Percentiles rank a stretch among this genome's conserved stretches.
Evolutionary conservation across 1,284 basidiomycete species (phyloP).

Genomic region (Hypsizygus ulmarius): DNA sequence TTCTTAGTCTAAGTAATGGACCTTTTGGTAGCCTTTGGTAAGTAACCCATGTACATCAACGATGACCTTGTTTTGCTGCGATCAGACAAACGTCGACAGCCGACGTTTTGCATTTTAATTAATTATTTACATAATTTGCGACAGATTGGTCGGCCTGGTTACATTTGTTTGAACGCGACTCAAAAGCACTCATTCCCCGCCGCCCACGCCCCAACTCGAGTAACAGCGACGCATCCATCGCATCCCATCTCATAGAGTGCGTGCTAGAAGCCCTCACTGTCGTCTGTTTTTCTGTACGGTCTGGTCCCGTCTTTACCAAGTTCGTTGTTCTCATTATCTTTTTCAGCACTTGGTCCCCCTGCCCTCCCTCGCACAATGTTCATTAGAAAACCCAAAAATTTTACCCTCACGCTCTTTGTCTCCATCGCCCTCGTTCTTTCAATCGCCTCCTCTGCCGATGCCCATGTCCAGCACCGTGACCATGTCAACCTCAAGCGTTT

Average conservation of each 20-base stretch:
- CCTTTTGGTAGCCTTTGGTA: conserved; percentile 9
- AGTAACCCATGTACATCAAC: conserved; percentile 5
- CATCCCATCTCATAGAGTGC: conserved; percentile 9
- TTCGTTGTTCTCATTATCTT: background rate
- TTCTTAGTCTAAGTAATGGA: conserved; percentile 1
- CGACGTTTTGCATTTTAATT: conserved; percentile 1
- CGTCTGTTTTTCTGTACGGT: conserved; percentile 8
- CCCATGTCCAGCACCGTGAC: conserved; percentile 42
- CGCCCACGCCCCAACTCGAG: conserved; percentile 5
- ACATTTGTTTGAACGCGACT: background rate
- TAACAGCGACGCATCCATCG: conserved; percentile 1
- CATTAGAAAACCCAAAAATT: conserved; percentile 38
- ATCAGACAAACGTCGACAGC: background rate
- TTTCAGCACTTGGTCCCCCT: conserved; percentile 4
- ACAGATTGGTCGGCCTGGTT: background rate
- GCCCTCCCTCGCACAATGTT: conserved; percentile 38
- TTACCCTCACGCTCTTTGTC: conserved; percentile 63
- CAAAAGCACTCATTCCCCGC: conserved; percentile 7
- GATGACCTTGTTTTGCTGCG: conserved; percentile 1
- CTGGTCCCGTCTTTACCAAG: background rate
- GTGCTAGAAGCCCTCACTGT: conserved; percentile 17
- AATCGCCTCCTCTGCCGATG: conserved; percentile 30
- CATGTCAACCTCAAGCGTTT: conserved; percentile 63
- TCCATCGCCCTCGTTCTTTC: conserved; percentile 54
- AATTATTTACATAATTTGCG: background rate